Percentiles rank a stretch among this genome's conserved stretches.
phyloP scores from a whole-genome alignment of 1,284 basidiomycete species.

The Boletus sp. region DNA sequence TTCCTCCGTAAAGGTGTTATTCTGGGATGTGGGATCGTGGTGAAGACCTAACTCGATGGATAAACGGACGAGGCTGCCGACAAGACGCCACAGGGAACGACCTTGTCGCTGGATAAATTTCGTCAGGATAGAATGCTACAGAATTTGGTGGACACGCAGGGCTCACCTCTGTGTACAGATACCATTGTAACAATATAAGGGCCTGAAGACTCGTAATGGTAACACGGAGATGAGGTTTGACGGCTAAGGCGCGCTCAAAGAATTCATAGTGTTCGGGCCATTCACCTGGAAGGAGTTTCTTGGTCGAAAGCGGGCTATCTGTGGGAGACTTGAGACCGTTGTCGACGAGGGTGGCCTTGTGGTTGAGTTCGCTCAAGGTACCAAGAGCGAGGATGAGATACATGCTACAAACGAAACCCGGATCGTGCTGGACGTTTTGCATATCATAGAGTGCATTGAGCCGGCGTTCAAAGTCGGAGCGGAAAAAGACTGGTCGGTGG shows the following conservation, averaged over 20 bases:
- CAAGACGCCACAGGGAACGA: constrained; percentile 76
- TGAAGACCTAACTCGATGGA: constrained; percentile 78
- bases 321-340: constrained; percentile 32
- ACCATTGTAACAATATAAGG: constrained; percentile 78
- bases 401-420: constrained; percentile 70
- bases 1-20: constrained; percentile 61
- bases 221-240: constrained; percentile 76
- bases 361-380: constrained; percentile 74
- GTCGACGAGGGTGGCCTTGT: constrained; percentile 45
- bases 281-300: constrained; percentile 60
- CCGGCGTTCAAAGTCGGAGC: constrained; percentile 57
- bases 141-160: background rate
- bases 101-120: constrained; percentile 62
- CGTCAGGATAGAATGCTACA: constrained; percentile 8
- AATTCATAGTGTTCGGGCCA: constrained; percentile 82
- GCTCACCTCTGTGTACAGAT: constrained; percentile 77
- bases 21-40: constrained; percentile 71
- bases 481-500: constrained; percentile 71
- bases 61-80: constrained; percentile 74
- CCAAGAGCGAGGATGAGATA: constrained; percentile 76
- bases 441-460: constrained; percentile 64
- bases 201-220: constrained; percentile 77
- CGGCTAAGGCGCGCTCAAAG: constrained; percentile 67
- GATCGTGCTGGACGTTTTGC: constrained; percentile 51
- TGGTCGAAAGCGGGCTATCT: constrained; percentile 36